These are phyloP conservation scores for Cochlearia excelsa DNA, from an alignment of 345 rosid species.

Conservation along the genomic window DNA sequence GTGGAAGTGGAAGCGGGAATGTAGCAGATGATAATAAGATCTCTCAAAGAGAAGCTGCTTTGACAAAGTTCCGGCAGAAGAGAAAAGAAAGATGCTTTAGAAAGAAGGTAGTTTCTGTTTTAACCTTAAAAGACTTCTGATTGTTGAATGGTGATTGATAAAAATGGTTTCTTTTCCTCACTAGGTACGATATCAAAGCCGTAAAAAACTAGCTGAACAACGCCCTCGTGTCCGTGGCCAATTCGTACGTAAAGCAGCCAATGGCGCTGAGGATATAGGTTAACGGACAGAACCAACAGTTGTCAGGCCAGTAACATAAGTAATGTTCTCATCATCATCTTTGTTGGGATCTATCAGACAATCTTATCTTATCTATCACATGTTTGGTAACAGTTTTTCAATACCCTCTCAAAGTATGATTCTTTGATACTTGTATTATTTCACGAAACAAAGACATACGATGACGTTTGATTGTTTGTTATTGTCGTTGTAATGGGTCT, in stretches of 20 bases:
- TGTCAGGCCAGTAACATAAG: slow-evolving; percentile 8
- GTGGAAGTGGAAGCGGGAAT: slow-evolving; percentile 34
- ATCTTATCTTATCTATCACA: slow-evolving; percentile 14
- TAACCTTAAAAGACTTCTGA: slow-evolving; percentile 7
- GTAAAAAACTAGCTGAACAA: slow-evolving; percentile 69
- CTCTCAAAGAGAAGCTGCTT: slow-evolving; percentile 69
- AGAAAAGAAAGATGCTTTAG: slow-evolving; percentile 81
- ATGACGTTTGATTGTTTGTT: slow-evolving; percentile 22
- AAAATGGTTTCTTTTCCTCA: slow-evolving; percentile 10
- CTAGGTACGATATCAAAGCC: slow-evolving; percentile 72
- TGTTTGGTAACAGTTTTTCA: slow-evolving; percentile 22
- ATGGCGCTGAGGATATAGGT: slow-evolving; percentile 26
- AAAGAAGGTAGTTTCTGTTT: slow-evolving; percentile 51
- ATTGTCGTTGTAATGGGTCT: slow-evolving; percentile 1
- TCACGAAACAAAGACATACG: slow-evolving; percentile 20
- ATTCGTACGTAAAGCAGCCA: slow-evolving; percentile 46
- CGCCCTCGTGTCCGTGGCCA: slow-evolving; percentile 69
- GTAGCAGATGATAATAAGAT: slow-evolving; percentile 33
- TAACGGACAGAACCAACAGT: slow-evolving; percentile 22
- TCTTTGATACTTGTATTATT: slow-evolving; percentile 22
- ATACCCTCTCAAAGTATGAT: slow-evolving; percentile 21
- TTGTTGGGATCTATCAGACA: not conserved
- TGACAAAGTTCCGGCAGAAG: slow-evolving; percentile 75
- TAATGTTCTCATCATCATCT: slow-evolving; percentile 7
- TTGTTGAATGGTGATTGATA: not conserved